Evolutionary conservation across 78 protist genomes (phyloP).

Genomic region (Planoprotostelium fungivorum): DNA sequence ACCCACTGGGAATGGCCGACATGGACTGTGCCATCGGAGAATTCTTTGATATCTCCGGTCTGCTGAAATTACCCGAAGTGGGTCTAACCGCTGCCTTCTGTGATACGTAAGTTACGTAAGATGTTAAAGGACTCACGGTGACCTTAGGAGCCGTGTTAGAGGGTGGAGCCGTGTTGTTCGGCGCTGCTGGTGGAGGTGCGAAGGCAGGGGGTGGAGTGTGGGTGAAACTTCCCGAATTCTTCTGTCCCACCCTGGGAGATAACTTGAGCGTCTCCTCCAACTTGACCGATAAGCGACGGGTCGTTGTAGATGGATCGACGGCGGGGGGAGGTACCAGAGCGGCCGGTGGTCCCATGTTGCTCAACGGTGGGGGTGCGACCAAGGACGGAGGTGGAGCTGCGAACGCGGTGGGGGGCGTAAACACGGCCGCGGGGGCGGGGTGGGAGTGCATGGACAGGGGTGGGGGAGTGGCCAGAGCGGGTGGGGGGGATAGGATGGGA

Average conservation of each 20-base stretch:
- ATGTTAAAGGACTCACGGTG: neutral
- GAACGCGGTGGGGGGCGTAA: neutral
- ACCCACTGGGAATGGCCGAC: too few species aligned
- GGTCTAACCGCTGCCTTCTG: too few species aligned
- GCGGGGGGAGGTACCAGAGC: neutral
- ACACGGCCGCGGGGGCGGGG: neutral
- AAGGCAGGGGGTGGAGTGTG: neutral
- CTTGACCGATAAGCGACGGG: neutral
- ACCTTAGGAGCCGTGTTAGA: neutral
- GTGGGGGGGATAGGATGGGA: neutral
- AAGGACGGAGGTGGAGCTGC: neutral
- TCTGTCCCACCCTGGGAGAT: too few species aligned
- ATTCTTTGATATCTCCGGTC: neutral
- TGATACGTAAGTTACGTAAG: neutral
- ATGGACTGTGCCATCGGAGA: neutral
- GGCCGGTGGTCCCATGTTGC: too few species aligned
- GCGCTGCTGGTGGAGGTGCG: neutral
- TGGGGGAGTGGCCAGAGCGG: neutral
- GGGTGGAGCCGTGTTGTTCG: neutral
- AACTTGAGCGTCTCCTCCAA: too few species aligned
- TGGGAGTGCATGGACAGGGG: neutral
- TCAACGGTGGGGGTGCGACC: too few species aligned
- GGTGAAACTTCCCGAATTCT: too few species aligned
- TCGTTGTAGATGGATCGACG: neutral
- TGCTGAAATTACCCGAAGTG: neutral